Base-by-base conservation (phyloP, 345 rosid genomes). In the Sisymbrium altissimum region DNA sequence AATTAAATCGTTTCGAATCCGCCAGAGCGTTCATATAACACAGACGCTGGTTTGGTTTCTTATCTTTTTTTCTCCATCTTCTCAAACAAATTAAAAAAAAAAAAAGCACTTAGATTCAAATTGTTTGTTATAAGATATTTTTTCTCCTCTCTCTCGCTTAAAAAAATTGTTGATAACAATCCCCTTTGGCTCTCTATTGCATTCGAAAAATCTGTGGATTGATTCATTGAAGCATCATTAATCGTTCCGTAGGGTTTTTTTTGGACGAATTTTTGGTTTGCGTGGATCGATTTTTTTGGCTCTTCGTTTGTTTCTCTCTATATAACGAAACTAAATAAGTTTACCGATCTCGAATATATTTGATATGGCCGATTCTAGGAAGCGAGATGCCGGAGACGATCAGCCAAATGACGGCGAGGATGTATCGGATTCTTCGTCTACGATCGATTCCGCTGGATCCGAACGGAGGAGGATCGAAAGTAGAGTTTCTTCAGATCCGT, bases 401-500 rank as follows among this genome's bases (percentile, higher is more conserved):
- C 85, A 44, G 36, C 40, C 81, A 12, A 67, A 67, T 81, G 69
- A 66, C 84, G 79, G 77, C 8, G 87, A 78, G 3, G 88, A 85
- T 33, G 29, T 39, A 15, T 79, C 86, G 7, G 75, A 72, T 14
- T 53, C 77, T 8, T 69, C 71, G 43, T 23, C 15, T 11, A 33
- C 65, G 6, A 18, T 29, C 6, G 71, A 63, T 43, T 35, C 69
- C 14, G 66, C 18, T 43, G 87, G 85, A 85, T 87, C 91, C 70
- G 73, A 81, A 49, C 19, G 71, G 45, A 72, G 80, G 49, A 72
- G 80, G 65, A 53, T 30, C 29, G 92, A 71, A 66, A 50, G 48
- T 21, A 84, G 84, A 19, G 70, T 82, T 50, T 60, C 90, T 46
- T 61, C 90, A 77, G 93, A 85, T 79, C 83, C 89, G 30, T 82